Base-by-base conservation (phyloP, 345 rosid genomes). In the Aquilaria yunnanensis region DNA sequence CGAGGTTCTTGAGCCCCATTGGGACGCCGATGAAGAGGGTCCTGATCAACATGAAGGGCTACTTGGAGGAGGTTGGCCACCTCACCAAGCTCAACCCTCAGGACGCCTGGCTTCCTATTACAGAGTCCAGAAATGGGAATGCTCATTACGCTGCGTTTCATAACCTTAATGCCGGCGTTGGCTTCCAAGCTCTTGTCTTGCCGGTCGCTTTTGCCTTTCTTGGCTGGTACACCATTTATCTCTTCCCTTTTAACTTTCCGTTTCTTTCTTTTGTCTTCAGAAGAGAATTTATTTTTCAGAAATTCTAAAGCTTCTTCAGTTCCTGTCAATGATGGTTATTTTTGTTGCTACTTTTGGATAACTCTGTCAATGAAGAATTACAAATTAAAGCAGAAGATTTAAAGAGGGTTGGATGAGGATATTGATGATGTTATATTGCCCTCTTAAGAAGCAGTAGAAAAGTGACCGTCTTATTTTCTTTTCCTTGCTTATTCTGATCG, bases 21-120 rank as follows among this genome's bases (percentile, higher is more conserved):
- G 97, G 98, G 41, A 93, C 98, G 29, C 98, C 98, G 6, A 90
- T 93, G 98, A 93, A 90, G 86, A 84, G 97, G 72, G 98, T 86
- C 56, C 69, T 93, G 67, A 75, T 85, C 6, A 93, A 90, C 75
- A 93, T 93, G 98, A 93, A 93, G 68, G 84, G 97, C 0, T 93
- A 93, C 70, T 59, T 93, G 32, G 98, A 93, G 74, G 98, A 93
- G 61, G 83, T 93, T 32, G 98, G 98, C 47, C 98, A 93, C 51
- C 79, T 93, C 30, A 93, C 98, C 5, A 93, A 88, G 82, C 94
- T 93, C 9, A 93, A 93, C 69, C 98, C 98, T 2, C 98, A 93
- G 60, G 98, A 93, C 31, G 97, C 98, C 61, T 93, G 97, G 98
- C 96, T 93, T 54, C 98, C 97, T 12, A 93, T 93, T 57, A 93